These are phyloP conservation scores for Penicillium pancosmium DNA, from an alignment of 495 filamentous ascomycete genomes.

Conservation along the genomic window DNA sequence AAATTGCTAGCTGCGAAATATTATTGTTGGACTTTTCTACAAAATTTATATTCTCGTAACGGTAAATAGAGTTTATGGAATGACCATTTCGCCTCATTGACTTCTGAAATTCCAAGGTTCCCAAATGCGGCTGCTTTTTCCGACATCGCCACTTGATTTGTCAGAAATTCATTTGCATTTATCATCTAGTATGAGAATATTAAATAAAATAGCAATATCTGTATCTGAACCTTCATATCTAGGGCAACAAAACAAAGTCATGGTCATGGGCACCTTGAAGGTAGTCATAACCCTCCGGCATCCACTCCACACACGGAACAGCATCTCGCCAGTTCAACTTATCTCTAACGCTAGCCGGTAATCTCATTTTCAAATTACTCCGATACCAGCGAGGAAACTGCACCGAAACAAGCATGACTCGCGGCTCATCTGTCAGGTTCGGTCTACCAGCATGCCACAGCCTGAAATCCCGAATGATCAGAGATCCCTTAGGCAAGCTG, in stretches of 20 bases:
- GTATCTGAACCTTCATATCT: neutral
- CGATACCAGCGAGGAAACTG: slow-evolving; percentile 36
- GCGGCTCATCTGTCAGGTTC: slow-evolving; percentile 41
- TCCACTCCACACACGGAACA: slow-evolving; percentile 29
- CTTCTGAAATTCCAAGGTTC: neutral
- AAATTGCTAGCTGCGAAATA: neutral
- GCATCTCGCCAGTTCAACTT: slow-evolving; percentile 22
- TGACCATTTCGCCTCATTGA: neutral
- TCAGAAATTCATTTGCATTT: too few species aligned
- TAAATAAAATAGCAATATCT: too few species aligned
- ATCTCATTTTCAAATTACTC: slow-evolving; percentile 20
- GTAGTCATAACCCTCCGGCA: slow-evolving; percentile 32
- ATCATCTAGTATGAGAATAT: too few species aligned
- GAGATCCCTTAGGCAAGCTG: slow-evolving; percentile 37
- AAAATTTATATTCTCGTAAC: neutral
- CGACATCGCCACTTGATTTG: too few species aligned
- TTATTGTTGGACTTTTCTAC: neutral
- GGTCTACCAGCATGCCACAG: slow-evolving; percentile 51
- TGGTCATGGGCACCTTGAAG: slow-evolving; percentile 32
- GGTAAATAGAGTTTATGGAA: neutral
- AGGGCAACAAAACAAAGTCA: slow-evolving; percentile 24
- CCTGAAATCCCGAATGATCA: slow-evolving; percentile 45
- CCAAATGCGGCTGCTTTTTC: too few species aligned
- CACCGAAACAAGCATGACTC: slow-evolving; percentile 45
- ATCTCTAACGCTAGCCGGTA: slow-evolving; percentile 23